A percentile compares a stretch with the other conserved stretches of the same genome.
These are phyloP conservation scores for Cryomyces minteri DNA, from an alignment of 495 filamentous ascomycete genomes.

Conservation along the genomic window DNA sequence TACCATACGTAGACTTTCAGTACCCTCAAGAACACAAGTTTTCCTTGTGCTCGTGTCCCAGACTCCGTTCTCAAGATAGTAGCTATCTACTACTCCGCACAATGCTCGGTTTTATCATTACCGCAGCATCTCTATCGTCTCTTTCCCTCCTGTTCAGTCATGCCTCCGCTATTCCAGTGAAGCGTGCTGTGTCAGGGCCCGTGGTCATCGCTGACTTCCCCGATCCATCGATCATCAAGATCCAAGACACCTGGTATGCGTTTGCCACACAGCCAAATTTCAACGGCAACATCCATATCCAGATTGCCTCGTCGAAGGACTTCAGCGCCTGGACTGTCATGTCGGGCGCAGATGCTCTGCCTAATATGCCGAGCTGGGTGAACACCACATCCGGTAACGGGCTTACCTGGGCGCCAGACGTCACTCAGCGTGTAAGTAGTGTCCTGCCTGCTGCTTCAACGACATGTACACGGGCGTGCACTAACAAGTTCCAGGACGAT, in stretches of 20 bases:
- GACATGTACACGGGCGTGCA: slow-evolving; percentile 33
- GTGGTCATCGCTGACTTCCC: slow-evolving; percentile 4
- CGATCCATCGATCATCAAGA: slow-evolving; percentile 9
- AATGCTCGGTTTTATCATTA: too few species aligned
- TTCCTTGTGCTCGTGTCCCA: slow-evolving; percentile 9
- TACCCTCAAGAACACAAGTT: slow-evolving; percentile 30
- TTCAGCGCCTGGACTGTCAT: slow-evolving; percentile 7
- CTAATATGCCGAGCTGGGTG: slow-evolving; percentile 6
- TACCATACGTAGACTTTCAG: slow-evolving; percentile 34
- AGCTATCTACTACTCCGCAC: too few species aligned
- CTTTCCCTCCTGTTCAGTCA: background rate
- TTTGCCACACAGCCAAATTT: slow-evolving; percentile 5
- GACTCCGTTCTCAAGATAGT: slow-evolving; percentile 19
- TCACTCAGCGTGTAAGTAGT: slow-evolving; percentile 5
- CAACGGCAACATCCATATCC: slow-evolving; percentile 1
- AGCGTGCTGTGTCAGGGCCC: slow-evolving; percentile 3
- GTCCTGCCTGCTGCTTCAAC: slow-evolving; percentile 24
- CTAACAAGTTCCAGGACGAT: slow-evolving; percentile 2
- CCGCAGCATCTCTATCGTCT: too few species aligned
- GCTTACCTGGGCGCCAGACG: slow-evolving; percentile 8
- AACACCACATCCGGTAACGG: slow-evolving; percentile 2
- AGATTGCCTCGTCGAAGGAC: slow-evolving; percentile 5
- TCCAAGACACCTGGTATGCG: slow-evolving; percentile 8
- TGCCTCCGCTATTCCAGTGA: background rate
- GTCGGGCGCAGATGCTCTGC: slow-evolving; percentile 7